Percentiles rank a stretch among this genome's conserved stretches.
These are phyloP conservation scores for Basipetospora chlamydospora DNA, from an alignment of 2,329 filamentous ascomycete genomes.

Conservation along the genomic window DNA sequence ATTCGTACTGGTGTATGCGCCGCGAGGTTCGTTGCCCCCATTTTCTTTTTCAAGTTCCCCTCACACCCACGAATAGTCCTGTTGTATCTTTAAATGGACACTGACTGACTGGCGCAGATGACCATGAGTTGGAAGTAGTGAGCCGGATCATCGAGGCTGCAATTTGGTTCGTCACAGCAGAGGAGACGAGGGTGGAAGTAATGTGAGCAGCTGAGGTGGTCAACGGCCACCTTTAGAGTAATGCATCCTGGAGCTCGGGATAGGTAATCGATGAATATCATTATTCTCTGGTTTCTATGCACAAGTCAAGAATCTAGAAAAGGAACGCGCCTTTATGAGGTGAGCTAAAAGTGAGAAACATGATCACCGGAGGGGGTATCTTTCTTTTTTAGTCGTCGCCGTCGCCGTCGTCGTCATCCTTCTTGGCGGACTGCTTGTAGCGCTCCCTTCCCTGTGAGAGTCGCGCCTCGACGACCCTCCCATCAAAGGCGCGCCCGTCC, in stretches of 20 bases:
- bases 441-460: conserved; percentile 57
- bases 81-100: too few relatives aligned
- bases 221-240: too few relatives aligned
- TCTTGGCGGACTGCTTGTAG: conserved; percentile 54
- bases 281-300: too few relatives aligned
- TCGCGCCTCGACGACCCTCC: conserved; percentile 55
- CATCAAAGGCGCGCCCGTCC: conserved; percentile 68
- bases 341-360: too few relatives aligned
- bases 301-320: conserved; percentile 1
- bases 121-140: conserved; percentile 52
- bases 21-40: conserved; percentile 32
- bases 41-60: neutral
- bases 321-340: neutral
- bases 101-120: conserved; percentile 23
- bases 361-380: too few relatives aligned
- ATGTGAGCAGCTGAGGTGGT: too few relatives aligned
- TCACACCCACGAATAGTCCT: neutral
- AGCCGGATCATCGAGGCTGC: conserved; percentile 59
- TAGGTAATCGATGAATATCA: too few relatives aligned
- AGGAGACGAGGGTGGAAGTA: conserved; percentile 21
- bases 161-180: conserved; percentile 47
- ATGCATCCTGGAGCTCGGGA: too few relatives aligned
- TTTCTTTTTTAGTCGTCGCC: neutral
- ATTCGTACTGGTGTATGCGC: conserved; percentile 75
- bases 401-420: conserved; percentile 27